These are phyloP conservation scores for Microthyrium microscopicum DNA, from an alignment of 2,329 filamentous ascomycete genomes.

Conservation along the genomic window DNA sequence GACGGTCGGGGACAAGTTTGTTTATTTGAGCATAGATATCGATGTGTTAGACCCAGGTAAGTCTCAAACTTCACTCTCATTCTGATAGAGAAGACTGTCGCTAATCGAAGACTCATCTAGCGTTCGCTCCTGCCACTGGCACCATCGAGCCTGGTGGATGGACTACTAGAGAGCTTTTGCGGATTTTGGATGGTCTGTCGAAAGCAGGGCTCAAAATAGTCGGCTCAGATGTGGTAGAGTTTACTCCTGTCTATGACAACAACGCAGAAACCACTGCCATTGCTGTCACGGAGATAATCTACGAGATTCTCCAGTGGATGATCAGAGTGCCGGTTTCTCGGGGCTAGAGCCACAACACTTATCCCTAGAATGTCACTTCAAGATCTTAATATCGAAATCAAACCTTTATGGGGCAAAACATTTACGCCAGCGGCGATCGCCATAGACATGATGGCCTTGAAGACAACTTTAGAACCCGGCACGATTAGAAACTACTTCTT, in stretches of 20 bases:
- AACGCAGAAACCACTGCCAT: conserved; percentile 57
- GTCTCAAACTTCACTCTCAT: too few relatives aligned
- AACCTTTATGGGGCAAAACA: too few relatives aligned
- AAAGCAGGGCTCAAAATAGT: conserved; percentile 43
- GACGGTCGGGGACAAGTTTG: conserved; percentile 1
- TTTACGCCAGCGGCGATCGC: too few relatives aligned
- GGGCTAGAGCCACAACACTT: too few relatives aligned
- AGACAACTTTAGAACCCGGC: too few relatives aligned
- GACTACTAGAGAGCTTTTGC: conserved; percentile 2
- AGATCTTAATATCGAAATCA: too few relatives aligned
- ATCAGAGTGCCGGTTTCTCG: conserved; percentile 2
- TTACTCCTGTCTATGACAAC: conserved; percentile 55
- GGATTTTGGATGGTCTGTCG: background rate
- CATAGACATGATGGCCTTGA: too few relatives aligned
- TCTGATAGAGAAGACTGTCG: background rate
- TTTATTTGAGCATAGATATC: conserved; percentile 5
- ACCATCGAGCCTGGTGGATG: background rate
- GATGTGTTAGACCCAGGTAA: conserved; percentile 6
- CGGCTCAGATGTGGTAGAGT: conserved; percentile 56
- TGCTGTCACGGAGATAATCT: conserved; percentile 54
- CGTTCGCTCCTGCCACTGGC: conserved; percentile 4
- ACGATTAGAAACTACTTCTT: too few relatives aligned
- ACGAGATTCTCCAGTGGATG: conserved; percentile 44
- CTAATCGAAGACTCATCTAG: background rate
- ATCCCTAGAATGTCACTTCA: too few relatives aligned